phyloP scores from a whole-genome alignment of 2,329 filamentous ascomycete species.

The Colletotrichum horii region DNA sequence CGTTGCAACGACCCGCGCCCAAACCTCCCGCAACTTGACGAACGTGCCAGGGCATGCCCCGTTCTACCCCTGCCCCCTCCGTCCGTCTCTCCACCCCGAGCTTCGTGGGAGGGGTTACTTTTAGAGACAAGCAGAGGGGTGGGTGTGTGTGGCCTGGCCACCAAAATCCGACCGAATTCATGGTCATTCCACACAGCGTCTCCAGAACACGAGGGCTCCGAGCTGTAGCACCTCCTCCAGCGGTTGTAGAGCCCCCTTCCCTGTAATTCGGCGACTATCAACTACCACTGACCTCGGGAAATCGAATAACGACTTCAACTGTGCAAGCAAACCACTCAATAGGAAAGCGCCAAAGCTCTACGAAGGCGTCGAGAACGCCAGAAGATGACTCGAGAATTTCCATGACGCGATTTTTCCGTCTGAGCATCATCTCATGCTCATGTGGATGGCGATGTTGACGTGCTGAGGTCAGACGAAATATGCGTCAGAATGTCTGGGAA shows the following conservation, averaged over 20 bases:
- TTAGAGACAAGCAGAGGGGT: neutral
- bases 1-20: conserved; percentile 6
- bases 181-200: neutral
- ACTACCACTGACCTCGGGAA: neutral
- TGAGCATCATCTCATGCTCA: neutral
- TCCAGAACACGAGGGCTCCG: neutral
- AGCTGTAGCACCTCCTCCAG: neutral
- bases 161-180: neutral
- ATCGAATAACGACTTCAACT: neutral
- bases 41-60: neutral
- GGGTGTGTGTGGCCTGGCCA: neutral
- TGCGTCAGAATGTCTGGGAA: neutral
- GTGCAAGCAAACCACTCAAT: neutral
- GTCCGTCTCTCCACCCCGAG: neutral
- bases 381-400: neutral
- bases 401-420: neutral
- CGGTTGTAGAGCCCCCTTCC: neutral
- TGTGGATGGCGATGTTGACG: neutral
- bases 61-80: neutral
- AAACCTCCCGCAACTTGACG: neutral
- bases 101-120: neutral
- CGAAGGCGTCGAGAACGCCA: neutral
- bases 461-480: neutral
- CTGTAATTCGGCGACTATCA: neutral
- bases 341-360: neutral